Conservation (phyloP, 2,329 filamentous ascomycete genomes). For the Byssochlamys sp. region DNA sequence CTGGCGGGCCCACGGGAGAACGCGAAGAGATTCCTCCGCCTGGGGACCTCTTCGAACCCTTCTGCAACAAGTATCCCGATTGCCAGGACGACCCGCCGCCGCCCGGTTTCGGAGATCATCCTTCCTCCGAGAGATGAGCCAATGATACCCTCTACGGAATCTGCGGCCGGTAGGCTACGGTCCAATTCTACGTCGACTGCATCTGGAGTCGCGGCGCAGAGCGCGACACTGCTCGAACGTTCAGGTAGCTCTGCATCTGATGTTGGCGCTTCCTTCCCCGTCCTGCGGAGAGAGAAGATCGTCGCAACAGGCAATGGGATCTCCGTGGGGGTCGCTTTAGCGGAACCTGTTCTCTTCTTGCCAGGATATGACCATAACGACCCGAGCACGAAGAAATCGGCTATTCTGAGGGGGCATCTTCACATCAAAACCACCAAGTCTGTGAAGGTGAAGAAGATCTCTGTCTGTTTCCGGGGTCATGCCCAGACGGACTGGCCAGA, state of each 20-base stretch:
- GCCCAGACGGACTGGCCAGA: conserved; percentile 94
- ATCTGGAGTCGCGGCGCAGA: conserved; percentile 10
- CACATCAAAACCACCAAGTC: conserved; percentile 76
- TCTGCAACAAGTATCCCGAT: conserved; percentile 11
- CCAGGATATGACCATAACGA: conserved; percentile 41
- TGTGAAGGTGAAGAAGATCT: conserved; percentile 84
- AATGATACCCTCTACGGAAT: conserved; percentile 17
- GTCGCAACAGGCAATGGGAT: conserved; percentile 42
- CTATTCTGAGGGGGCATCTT: conserved; percentile 75
- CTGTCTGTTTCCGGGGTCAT: conserved; percentile 73
- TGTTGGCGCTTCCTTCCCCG: conserved; percentile 20
- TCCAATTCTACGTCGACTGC: conserved; percentile 20
- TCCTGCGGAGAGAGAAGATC: conserved; percentile 37
- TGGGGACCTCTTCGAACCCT: conserved; percentile 23
- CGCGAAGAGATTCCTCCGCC: conserved; percentile 38
- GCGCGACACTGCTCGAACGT: conserved; percentile 12
- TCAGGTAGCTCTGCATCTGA: conserved; percentile 16
- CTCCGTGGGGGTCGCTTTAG: conserved; percentile 37
- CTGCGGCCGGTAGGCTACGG: conserved; percentile 15
- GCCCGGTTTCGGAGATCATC: conserved; percentile 28
- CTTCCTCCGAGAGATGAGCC: conserved; percentile 23
- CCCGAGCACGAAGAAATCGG: conserved; percentile 55
- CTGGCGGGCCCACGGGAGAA: conserved; percentile 39
- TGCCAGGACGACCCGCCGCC: conserved; percentile 16
- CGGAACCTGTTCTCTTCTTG: conserved; percentile 41